phyloP scores from a whole-genome alignment of 805 yeast genomes.

The Candida tammaniensis region DNA sequence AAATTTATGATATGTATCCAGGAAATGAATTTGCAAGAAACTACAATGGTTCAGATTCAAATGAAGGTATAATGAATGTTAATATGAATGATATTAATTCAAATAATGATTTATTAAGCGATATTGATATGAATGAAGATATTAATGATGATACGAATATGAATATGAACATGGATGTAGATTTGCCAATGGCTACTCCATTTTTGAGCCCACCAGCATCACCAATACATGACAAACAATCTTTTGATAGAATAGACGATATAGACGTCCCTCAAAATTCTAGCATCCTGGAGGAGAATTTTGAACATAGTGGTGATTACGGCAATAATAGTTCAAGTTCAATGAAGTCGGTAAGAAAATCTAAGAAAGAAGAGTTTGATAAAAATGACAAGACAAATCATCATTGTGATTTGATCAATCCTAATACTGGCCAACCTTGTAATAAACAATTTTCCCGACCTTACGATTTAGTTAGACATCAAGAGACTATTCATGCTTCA shows the following conservation, averaged over 20 bases:
- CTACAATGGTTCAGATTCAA: no score
- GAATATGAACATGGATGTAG: slow-evolving; percentile 8
- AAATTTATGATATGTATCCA: no score
- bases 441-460: slow-evolving; percentile 79
- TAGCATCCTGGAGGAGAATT: no score
- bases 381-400: slow-evolving; percentile 44
- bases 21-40: no score
- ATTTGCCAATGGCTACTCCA: no score
- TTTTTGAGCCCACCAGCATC: no score
- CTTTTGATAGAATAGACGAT: no score
- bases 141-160: slow-evolving; percentile 13
- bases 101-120: slow-evolving; percentile 7
- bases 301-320: no score
- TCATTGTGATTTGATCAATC: slow-evolving; percentile 58
- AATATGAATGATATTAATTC: slow-evolving; percentile 10
- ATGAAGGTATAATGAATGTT: slow-evolving; percentile 7
- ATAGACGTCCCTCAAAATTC: no score
- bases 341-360: no score
- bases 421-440: slow-evolving; percentile 63
- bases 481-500: slow-evolving; percentile 47
- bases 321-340: no score
- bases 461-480: slow-evolving; percentile 45
- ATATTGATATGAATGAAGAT: slow-evolving; percentile 1
- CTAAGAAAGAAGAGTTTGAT: slow-evolving; percentile 16
- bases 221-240: no score